phyloP scores from a whole-genome alignment of 2,329 filamentous ascomycete species.

The Colletotrichum noveboracense region DNA sequence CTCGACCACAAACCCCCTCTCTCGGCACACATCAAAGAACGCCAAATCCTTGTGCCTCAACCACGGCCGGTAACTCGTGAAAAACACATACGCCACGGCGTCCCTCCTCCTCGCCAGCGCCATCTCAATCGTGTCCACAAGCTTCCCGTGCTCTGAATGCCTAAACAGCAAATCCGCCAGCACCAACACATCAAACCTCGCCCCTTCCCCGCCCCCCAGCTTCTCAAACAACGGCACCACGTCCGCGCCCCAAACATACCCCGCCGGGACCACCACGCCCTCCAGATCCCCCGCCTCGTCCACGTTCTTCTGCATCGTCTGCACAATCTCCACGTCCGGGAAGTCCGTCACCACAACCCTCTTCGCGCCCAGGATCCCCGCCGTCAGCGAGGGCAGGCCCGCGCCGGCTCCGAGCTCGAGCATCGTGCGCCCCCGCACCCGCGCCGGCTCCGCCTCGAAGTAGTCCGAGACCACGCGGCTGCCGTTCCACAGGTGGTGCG shows the following conservation, averaged over 20 bases:
- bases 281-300: slow-evolving; percentile 44
- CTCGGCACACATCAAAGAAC: slow-evolving; percentile 81
- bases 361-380: slow-evolving; percentile 73
- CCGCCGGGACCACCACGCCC: slow-evolving; percentile 60
- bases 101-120: slow-evolving; percentile 63
- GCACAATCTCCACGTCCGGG: slow-evolving; percentile 82
- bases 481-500: slow-evolving; percentile 91
- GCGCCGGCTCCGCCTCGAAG: slow-evolving; percentile 71
- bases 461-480: slow-evolving; percentile 78
- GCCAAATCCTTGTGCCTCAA: slow-evolving; percentile 81
- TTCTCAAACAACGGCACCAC: slow-evolving; percentile 62
- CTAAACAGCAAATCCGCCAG: slow-evolving; percentile 91
- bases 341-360: slow-evolving; percentile 86
- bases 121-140: slow-evolving; percentile 73
- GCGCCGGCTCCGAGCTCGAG: slow-evolving; percentile 91
- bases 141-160: slow-evolving; percentile 82
- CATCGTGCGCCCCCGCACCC: slow-evolving; percentile 72
- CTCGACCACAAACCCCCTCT: slow-evolving; percentile 75
- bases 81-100: slow-evolving; percentile 83
- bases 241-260: slow-evolving; percentile 84
- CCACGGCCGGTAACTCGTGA: slow-evolving; percentile 94
- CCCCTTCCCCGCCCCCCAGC: slow-evolving; percentile 39
- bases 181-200: slow-evolving; percentile 79
- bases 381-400: slow-evolving; percentile 81
- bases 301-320: slow-evolving; percentile 81